Evolutionary conservation across 257 asterid genomes (phyloP).

Genomic region (Primulina huaijiensis): DNA sequence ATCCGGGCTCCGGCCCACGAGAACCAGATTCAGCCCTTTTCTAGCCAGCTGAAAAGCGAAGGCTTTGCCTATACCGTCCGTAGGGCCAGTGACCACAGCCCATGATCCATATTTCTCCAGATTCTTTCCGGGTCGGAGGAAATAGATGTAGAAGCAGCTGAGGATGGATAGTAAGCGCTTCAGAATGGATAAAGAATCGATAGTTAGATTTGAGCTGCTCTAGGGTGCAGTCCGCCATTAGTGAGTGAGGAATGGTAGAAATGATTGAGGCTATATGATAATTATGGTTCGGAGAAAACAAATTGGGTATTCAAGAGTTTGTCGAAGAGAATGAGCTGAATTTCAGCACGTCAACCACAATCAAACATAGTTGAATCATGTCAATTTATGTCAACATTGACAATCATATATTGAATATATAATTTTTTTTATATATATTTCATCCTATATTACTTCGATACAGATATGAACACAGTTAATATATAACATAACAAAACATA

Average conservation of each 20-base stretch:
- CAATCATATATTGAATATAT: too few species aligned
- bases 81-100: conserved; percentile 93
- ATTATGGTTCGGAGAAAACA: too few species aligned
- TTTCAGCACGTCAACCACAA: too few species aligned
- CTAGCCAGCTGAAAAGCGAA: conserved; percentile 82
- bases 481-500: too few species aligned
- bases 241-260: conserved; percentile 2
- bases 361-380: too few species aligned
- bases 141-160: conserved; percentile 66
- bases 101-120: conserved; percentile 95
- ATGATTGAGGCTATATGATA: too few species aligned
- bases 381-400: too few species aligned
- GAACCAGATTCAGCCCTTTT: conserved; percentile 66
- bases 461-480: too few species aligned
- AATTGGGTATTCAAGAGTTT: too few species aligned
- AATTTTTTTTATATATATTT: too few species aligned
- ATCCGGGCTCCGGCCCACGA: conserved; percentile 79
- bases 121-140: conserved; percentile 77
- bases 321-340: too few species aligned
- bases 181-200: conserved; percentile 51
- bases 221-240: conserved; percentile 59
- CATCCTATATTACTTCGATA: too few species aligned
- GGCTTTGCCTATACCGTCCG: conserved; percentile 94
- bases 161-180: conserved; percentile 38
- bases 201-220: conserved; percentile 64